Evolutionary conservation across 805 yeast genomes (phyloP).

Genomic region (Metschnikowia matae): DNA sequence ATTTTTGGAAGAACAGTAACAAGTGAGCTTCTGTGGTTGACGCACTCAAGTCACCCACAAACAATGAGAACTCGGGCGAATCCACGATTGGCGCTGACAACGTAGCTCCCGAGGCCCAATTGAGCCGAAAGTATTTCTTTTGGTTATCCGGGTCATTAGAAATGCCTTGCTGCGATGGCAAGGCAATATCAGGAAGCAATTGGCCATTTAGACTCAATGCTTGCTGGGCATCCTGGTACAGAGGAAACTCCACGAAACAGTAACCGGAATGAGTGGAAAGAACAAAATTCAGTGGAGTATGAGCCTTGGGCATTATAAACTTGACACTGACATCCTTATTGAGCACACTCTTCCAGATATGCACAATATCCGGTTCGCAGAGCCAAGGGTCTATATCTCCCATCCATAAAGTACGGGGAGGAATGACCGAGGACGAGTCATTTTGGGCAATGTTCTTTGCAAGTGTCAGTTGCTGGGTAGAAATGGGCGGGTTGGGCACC

Average conservation of each 20-base stretch:
- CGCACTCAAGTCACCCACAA: slow-evolving; percentile 81
- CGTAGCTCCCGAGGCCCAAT: slow-evolving; percentile 86
- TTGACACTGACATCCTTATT: slow-evolving; percentile 60
- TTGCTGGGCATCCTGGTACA: slow-evolving; percentile 63
- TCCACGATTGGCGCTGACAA: slow-evolving; percentile 65
- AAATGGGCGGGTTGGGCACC: slow-evolving; percentile 40
- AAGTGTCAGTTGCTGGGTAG: slow-evolving; percentile 33
- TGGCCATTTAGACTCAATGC: slow-evolving; percentile 67
- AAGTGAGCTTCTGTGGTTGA: slow-evolving; percentile 77
- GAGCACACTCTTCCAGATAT: slow-evolving; percentile 56
- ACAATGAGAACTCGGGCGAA: slow-evolving; percentile 71
- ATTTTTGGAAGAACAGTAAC: slow-evolving; percentile 64
- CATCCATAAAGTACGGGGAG: slow-evolving; percentile 82
- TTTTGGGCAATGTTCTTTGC: slow-evolving; percentile 22
- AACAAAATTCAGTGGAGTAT: slow-evolving; percentile 16
- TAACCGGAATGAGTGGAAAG: slow-evolving; percentile 51
- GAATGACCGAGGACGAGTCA: slow-evolving; percentile 20
- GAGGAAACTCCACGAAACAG: slow-evolving; percentile 73
- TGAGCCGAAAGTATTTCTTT: slow-evolving; percentile 64
- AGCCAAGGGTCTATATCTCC: slow-evolving; percentile 81
- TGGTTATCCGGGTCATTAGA: slow-evolving; percentile 43
- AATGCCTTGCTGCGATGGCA: slow-evolving; percentile 40
- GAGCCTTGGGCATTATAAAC: slow-evolving; percentile 48
- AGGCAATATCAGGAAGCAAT: slow-evolving; percentile 53
- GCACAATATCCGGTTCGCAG: slow-evolving; percentile 54